Percentiles rank a stretch among this genome's conserved stretches.
Evolutionary conservation across 768 basidiomycete genomes (phyloP).

Genomic region (Hericium coralloides): DNA sequence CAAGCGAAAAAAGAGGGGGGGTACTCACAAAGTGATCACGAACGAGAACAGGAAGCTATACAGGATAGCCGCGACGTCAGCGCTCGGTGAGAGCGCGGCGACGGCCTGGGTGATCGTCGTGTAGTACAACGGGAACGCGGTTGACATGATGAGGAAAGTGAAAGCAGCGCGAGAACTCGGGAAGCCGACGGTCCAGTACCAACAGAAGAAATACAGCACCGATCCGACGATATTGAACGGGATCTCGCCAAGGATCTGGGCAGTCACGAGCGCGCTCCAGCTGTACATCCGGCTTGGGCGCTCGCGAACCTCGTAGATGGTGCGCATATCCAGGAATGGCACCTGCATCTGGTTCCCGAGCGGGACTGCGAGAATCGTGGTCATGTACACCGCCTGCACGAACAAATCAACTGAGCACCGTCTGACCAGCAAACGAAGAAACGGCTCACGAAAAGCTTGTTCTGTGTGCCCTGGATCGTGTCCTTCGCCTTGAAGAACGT

Average conservation of each 20-base stretch:
- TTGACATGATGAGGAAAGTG: slow-evolving; percentile 28
- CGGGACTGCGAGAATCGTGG: slow-evolving; percentile 24
- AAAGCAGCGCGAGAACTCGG: slow-evolving; percentile 28
- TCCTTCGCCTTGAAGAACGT: slow-evolving; percentile 30
- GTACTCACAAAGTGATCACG: slow-evolving; percentile 32
- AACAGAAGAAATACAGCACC: slow-evolving; percentile 35
- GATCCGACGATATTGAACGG: slow-evolving; percentile 35
- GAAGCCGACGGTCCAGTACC: slow-evolving; percentile 41
- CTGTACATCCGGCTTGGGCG: slow-evolving; percentile 33
- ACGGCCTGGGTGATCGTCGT: slow-evolving; percentile 33
- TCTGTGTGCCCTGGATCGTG: slow-evolving; percentile 31
- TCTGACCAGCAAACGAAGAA: not conserved
- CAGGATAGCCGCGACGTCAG: slow-evolving; percentile 31
- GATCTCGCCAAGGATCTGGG: slow-evolving; percentile 31
- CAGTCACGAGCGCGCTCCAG: slow-evolving; percentile 28
- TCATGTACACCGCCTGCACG: slow-evolving; percentile 26
- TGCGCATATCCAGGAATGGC: slow-evolving; percentile 29
- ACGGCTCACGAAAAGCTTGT: slow-evolving; percentile 32
- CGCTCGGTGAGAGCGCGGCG: slow-evolving; percentile 33
- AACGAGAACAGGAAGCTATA: slow-evolving; percentile 32
- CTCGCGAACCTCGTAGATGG: slow-evolving; percentile 33
- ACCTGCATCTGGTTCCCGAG: slow-evolving; percentile 34
- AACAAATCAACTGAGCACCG: not conserved
- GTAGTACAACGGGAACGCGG: slow-evolving; percentile 36
- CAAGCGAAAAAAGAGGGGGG: not conserved